These are phyloP conservation scores for Pleurotus citrinopileatus DNA, from an alignment of 768 basidiomycete genomes.

Conservation along the genomic window DNA sequence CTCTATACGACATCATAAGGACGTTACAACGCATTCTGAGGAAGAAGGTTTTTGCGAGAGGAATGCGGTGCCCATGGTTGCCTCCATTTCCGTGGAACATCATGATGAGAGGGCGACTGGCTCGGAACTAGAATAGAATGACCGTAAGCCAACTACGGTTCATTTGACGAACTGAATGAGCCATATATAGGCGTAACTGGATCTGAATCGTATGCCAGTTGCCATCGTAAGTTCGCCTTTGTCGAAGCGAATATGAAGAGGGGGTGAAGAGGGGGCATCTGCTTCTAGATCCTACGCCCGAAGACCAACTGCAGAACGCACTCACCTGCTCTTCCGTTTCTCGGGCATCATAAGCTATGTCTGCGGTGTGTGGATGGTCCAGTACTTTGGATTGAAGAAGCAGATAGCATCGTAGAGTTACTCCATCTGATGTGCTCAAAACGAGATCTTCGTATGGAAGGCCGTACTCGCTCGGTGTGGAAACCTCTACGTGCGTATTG, in stretches of 20 bases:
- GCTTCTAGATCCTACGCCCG: not conserved
- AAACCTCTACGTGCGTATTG: slow-evolving; percentile 51
- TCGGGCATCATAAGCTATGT: slow-evolving; percentile 32
- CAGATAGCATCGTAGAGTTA: slow-evolving; percentile 75
- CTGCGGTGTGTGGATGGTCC: slow-evolving; percentile 27
- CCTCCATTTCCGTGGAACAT: slow-evolving; percentile 95
- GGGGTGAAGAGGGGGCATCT: not conserved
- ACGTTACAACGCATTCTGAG: slow-evolving; percentile 88
- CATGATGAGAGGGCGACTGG: slow-evolving; percentile 75
- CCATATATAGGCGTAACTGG: too few species aligned
- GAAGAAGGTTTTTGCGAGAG: slow-evolving; percentile 81
- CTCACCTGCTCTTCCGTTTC: slow-evolving; percentile 59
- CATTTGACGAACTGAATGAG: too few species aligned
- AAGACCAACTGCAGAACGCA: not conserved
- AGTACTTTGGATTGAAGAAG: slow-evolving; percentile 61
- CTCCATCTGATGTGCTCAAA: slow-evolving; percentile 67
- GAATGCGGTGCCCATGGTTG: slow-evolving; percentile 87
- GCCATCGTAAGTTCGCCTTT: too few species aligned
- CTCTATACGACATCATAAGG: slow-evolving; percentile 90
- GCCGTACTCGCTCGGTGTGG: slow-evolving; percentile 63
- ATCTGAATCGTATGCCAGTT: too few species aligned
- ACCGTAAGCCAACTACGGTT: not conserved
- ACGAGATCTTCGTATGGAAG: slow-evolving; percentile 75
- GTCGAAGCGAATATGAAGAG: too few species aligned
- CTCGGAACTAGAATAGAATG: slow-evolving; percentile 36